Percentiles rank a stretch among this genome's conserved stretches.
These are phyloP conservation scores for Oidiodendron maius DNA, from an alignment of 495 filamentous ascomycete genomes.

Conservation along the genomic window DNA sequence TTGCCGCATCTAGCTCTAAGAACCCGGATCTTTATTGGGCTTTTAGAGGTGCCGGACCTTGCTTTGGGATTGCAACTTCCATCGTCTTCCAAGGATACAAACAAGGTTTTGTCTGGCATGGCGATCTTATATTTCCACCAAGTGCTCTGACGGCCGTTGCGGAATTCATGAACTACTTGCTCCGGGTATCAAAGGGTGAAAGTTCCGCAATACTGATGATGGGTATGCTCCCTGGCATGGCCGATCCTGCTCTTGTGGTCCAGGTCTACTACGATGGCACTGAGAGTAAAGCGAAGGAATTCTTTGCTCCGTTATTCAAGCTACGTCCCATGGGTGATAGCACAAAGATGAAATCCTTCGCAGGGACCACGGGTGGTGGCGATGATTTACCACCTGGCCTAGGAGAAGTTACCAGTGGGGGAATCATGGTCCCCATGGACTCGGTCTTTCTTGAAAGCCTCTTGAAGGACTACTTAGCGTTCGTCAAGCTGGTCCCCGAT, in stretches of 20 bases:
- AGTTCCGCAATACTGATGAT: background rate
- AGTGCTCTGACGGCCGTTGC: slow-evolving; percentile 35
- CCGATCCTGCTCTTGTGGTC: slow-evolving; percentile 1
- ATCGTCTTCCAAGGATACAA: slow-evolving; percentile 43
- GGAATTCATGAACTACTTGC: slow-evolving; percentile 32
- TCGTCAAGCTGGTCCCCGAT: slow-evolving; percentile 13
- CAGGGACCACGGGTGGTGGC: slow-evolving; percentile 22
- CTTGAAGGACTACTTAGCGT: slow-evolving; percentile 3
- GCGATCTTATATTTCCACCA: slow-evolving; percentile 35
- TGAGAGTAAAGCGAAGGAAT: slow-evolving; percentile 31
- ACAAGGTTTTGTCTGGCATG: slow-evolving; percentile 37
- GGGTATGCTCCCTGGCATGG: background rate
- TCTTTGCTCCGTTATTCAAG: slow-evolving; percentile 33
- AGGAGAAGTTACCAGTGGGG: background rate
- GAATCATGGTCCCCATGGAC: slow-evolving; percentile 8
- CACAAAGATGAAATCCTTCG: slow-evolving; percentile 35
- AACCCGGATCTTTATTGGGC: slow-evolving; percentile 32
- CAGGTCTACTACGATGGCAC: slow-evolving; percentile 47
- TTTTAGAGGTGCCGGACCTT: slow-evolving; percentile 52
- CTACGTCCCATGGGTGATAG: slow-evolving; percentile 32
- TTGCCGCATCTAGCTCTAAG: slow-evolving; percentile 1
- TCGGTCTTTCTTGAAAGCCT: background rate
- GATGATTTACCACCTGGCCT: background rate
- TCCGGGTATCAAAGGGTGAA: background rate
- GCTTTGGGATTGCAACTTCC: slow-evolving; percentile 58